Evolutionary conservation across 805 yeast genomes (phyloP).

Genomic region (Spathaspora arborariae): DNA sequence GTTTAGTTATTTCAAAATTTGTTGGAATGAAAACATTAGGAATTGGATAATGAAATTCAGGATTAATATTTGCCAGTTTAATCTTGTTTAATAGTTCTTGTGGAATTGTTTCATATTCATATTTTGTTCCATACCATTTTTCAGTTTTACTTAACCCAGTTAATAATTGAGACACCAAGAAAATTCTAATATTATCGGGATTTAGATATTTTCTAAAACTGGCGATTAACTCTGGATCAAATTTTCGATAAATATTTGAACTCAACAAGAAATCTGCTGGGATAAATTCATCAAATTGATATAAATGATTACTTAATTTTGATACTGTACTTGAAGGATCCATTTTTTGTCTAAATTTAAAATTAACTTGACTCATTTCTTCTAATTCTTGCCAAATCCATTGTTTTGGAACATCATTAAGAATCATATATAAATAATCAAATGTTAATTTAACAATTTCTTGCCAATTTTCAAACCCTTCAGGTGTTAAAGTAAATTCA

Average conservation of each 20-base stretch:
- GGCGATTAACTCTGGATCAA: conserved; percentile 50
- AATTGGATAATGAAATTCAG: conserved; percentile 55
- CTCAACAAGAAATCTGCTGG: conserved; percentile 67
- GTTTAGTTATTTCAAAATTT: conserved; percentile 57
- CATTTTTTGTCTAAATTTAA: conserved; percentile 76
- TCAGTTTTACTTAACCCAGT: conserved; percentile 50
- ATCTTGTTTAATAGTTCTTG: conserved; percentile 31
- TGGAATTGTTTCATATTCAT: conserved; percentile 47
- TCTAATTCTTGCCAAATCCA: conserved; percentile 80
- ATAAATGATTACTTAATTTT: conserved; percentile 56
- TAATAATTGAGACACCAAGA: conserved; percentile 50
- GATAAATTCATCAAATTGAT: conserved; percentile 42
- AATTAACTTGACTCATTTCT: conserved; percentile 63
- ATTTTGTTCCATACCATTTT: conserved; percentile 90
- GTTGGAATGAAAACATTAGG: conserved; percentile 82
- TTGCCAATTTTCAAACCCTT: conserved; percentile 64
- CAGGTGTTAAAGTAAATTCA: conserved; percentile 70
- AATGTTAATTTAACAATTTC: conserved; percentile 58
- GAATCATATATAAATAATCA: conserved; percentile 67
- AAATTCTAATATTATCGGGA: conserved; percentile 57
- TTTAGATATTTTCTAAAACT: conserved; percentile 48
- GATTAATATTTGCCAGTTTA: conserved; percentile 18
- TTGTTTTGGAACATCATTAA: conserved; percentile 55
- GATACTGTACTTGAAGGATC: conserved; percentile 74
- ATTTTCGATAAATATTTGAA: conserved; percentile 52